Percentiles rank a stretch among this genome's conserved stretches.
These are phyloP conservation scores for Aureobasidium leucospermi DNA, from an alignment of 2,329 filamentous ascomycete species.

Conservation along the genomic window DNA sequence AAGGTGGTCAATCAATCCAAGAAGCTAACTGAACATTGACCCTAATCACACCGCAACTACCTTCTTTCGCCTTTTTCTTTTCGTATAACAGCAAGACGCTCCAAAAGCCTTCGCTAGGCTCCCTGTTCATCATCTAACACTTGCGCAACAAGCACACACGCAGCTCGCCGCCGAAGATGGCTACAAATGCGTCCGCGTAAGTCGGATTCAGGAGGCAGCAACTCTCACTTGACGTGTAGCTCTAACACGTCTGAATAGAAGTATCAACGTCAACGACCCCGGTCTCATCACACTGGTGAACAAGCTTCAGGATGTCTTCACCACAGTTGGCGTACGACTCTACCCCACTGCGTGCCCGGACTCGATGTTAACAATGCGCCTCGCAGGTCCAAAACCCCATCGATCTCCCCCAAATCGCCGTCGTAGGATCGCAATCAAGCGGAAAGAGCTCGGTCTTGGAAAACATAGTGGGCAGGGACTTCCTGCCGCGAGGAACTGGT, in stretches of 20 bases:
- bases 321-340: slow-evolving; percentile 74
- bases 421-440: slow-evolving; percentile 96
- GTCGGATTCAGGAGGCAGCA: slow-evolving; percentile 5
- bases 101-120: neutral
- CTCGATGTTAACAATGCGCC: slow-evolving; percentile 19
- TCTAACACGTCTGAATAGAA: slow-evolving; percentile 28
- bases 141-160: neutral
- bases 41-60: neutral
- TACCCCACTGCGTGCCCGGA: neutral
- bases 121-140: neutral
- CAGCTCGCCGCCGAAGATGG: slow-evolving; percentile 14
- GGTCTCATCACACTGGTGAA: slow-evolving; percentile 79
- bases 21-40: neutral
- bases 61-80: neutral
- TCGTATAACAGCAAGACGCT: neutral
- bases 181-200: slow-evolving; percentile 16
- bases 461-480: slow-evolving; percentile 97
- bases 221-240: neutral
- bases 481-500: slow-evolving; percentile 92
- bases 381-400: slow-evolving; percentile 90
- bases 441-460: slow-evolving; percentile 98
- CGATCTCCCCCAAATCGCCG: slow-evolving; percentile 95
- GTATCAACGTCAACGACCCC: slow-evolving; percentile 66
- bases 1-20: neutral
- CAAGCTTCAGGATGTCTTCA: slow-evolving; percentile 98